These are phyloP conservation scores for Trichoderma lentiforme DNA, from an alignment of 2,329 filamentous ascomycete species.

Conservation along the genomic window DNA sequence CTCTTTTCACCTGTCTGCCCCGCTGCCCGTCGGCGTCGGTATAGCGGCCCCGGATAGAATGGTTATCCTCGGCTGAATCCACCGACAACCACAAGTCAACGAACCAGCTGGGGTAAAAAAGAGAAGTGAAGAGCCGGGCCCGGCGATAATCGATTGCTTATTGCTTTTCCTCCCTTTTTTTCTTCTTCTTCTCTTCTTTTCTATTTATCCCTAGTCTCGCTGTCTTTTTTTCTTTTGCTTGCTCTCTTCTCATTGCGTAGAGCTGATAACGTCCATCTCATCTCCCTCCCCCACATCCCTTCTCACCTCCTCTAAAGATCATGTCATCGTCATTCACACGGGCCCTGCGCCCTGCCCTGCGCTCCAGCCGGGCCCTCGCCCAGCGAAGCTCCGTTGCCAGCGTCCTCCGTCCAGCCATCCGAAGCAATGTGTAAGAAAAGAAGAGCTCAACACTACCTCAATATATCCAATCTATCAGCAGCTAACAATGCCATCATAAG, in stretches of 20 bases:
- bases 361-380: conserved; percentile 40
- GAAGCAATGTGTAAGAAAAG: conserved; percentile 29
- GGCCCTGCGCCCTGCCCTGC: conserved; percentile 50
- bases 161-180: not conserved
- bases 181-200: not conserved
- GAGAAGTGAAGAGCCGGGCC: not conserved
- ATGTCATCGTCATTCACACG: conserved; percentile 48
- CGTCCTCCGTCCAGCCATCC: conserved; percentile 24
- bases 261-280: not conserved
- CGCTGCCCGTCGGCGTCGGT: not conserved
- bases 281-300: not conserved
- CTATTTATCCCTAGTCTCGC: not conserved
- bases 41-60: not conserved
- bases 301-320: not conserved
- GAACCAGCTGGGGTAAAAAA: not conserved
- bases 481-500: conserved; percentile 19
- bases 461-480: not conserved
- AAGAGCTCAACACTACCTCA: no score
- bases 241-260: not conserved
- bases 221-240: not conserved
- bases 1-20: not conserved
- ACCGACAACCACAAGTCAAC: not conserved
- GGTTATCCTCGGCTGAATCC: conserved; percentile 26
- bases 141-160: not conserved
- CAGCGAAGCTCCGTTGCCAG: conserved; percentile 27